Evolutionary conservation across 1,284 basidiomycete genomes (phyloP).

Genomic region (Boletellus dicymbophilus): DNA sequence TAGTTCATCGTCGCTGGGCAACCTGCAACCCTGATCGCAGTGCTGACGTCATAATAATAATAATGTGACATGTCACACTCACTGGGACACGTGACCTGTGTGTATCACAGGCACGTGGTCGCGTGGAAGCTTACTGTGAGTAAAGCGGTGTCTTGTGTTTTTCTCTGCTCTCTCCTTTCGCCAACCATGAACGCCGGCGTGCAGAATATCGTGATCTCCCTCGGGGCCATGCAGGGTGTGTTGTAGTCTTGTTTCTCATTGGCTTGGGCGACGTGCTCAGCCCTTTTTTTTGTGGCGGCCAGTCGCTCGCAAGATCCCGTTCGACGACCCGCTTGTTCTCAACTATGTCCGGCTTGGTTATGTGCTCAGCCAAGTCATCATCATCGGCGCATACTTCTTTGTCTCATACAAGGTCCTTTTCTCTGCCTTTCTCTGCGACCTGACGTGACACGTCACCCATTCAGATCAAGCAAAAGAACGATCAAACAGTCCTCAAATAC

Average conservation of each 20-base stretch:
- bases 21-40: background rate
- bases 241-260: background rate
- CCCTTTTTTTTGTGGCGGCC: constrained; percentile 8
- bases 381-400: constrained; percentile 78
- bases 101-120: too few relatives aligned
- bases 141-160: too few relatives aligned
- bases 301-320: constrained; percentile 91
- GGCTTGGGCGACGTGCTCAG: background rate
- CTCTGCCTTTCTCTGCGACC: background rate
- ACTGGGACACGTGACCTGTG: too few relatives aligned
- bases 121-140: too few relatives aligned
- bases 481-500: constrained; percentile 95
- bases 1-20: constrained; percentile 31
- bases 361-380: constrained; percentile 70
- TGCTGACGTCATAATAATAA: constrained; percentile 29
- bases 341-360: constrained; percentile 87
- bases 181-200: constrained; percentile 53
- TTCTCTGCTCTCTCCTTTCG: constrained; percentile 13
- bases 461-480: constrained; percentile 93
- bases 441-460: constrained; percentile 22
- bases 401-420: constrained; percentile 60
- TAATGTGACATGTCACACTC: constrained; percentile 24
- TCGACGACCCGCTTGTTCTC: constrained; percentile 87
- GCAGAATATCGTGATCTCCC: constrained; percentile 81
- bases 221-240: constrained; percentile 88